These are phyloP conservation scores for Wickerhamomyces alni DNA, from an alignment of 805 yeast genomes.

Conservation along the genomic window DNA sequence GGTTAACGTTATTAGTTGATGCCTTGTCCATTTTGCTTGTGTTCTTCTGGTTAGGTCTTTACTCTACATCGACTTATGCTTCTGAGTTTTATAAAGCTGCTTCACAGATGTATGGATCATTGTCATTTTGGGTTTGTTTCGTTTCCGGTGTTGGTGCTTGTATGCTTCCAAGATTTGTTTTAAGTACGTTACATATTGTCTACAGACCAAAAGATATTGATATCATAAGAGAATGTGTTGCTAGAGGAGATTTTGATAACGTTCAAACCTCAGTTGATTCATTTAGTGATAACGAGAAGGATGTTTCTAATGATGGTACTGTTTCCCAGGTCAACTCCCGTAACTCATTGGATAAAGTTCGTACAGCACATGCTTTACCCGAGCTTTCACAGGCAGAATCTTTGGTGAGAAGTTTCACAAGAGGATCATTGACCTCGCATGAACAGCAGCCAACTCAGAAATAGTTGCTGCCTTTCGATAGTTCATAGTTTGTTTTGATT, in stretches of 20 bases:
- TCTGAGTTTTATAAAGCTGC: constrained; percentile 66
- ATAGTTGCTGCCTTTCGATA: too few relatives aligned
- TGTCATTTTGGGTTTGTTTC: constrained; percentile 62
- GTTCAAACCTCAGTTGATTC: neutral
- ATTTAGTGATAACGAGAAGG: neutral
- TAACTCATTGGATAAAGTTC: neutral
- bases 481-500: neutral
- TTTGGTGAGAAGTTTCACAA: neutral
- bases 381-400: neutral
- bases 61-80: constrained; percentile 40
- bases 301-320: neutral
- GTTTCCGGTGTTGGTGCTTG: constrained; percentile 60
- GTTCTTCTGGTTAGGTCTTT: constrained; percentile 75
- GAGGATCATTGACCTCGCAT: neutral
- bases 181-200: constrained; percentile 48
- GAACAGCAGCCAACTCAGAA: too few relatives aligned
- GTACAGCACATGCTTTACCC: neutral
- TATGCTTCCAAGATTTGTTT: constrained; percentile 60
- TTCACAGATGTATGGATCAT: constrained; percentile 53
- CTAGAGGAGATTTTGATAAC: constrained; percentile 53
- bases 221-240: constrained; percentile 65
- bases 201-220: constrained; percentile 64
- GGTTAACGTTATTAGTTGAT: constrained; percentile 55
- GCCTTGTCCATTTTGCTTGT: constrained; percentile 53
- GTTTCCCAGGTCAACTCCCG: neutral